Percentiles rank a stretch among this genome's conserved stretches.
These are phyloP conservation scores for Amanita muscaria DNA, from an alignment of 768 basidiomycete genomes.

Conservation along the genomic window DNA sequence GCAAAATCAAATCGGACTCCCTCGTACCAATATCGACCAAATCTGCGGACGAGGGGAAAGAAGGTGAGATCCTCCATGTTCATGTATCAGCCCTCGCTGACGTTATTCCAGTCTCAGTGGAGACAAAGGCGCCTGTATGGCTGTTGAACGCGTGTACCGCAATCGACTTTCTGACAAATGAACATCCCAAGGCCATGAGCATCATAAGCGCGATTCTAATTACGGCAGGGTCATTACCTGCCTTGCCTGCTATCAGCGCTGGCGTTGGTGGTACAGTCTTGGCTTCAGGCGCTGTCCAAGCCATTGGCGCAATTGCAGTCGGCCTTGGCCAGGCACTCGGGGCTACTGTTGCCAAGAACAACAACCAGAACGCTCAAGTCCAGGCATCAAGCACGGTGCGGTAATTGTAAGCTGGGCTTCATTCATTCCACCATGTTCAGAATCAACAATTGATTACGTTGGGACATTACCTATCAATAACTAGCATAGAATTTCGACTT, in stretches of 20 bases:
- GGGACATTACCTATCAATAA: not conserved
- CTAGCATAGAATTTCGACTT: slow-evolving; percentile 3
- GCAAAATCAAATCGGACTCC: slow-evolving; percentile 20
- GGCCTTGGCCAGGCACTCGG: slow-evolving; percentile 51
- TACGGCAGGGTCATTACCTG: slow-evolving; percentile 66
- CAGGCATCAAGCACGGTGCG: slow-evolving; percentile 9
- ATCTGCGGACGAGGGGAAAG: slow-evolving; percentile 13
- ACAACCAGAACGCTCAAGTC: slow-evolving; percentile 16
- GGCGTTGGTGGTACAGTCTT: slow-evolving; percentile 67
- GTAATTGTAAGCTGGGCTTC: not conserved
- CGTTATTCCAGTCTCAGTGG: slow-evolving; percentile 28
- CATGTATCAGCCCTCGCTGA: no score
- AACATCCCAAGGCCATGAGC: slow-evolving; percentile 69
- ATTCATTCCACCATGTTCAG: no score
- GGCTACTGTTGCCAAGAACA: slow-evolving; percentile 23
- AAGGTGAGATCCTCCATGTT: slow-evolving; percentile 22
- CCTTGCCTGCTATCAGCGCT: slow-evolving; percentile 59
- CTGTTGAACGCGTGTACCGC: slow-evolving; percentile 70
- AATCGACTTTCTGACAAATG: slow-evolving; percentile 62
- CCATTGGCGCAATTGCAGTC: slow-evolving; percentile 71
- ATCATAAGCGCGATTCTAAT: slow-evolving; percentile 71
- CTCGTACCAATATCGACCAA: slow-evolving; percentile 1
- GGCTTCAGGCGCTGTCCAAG: slow-evolving; percentile 67
- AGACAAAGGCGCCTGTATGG: slow-evolving; percentile 64
- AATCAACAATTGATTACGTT: no score